Evolutionary conservation across 2,329 filamentous ascomycete genomes (phyloP).

Genomic region (Sclerotinia minor): DNA sequence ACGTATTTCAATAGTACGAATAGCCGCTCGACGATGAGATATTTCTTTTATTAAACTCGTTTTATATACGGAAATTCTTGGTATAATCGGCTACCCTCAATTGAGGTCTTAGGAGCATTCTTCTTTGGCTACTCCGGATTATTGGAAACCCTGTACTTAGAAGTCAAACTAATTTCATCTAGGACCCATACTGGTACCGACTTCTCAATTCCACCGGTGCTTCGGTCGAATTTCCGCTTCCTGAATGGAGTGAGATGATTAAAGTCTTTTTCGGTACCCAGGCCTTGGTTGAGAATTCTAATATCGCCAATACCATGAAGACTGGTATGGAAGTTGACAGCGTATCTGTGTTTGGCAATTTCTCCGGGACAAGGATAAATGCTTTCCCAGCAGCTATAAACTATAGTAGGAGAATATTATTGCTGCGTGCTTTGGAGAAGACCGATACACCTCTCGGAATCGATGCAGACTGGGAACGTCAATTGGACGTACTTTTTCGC

Average conservation of each 20-base stretch:
- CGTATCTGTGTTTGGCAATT: slow-evolving; percentile 44
- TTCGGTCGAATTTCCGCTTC: slow-evolving; percentile 46
- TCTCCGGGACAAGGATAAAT: slow-evolving; percentile 47
- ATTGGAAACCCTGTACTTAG: not conserved
- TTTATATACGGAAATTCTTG: not conserved
- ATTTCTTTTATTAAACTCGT: not conserved
- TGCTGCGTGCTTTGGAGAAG: slow-evolving; percentile 52
- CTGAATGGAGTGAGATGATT: slow-evolving; percentile 54
- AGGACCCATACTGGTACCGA: slow-evolving; percentile 65
- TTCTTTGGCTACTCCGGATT: not conserved
- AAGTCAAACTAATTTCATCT: slow-evolving; percentile 18
- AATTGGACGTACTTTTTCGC: slow-evolving; percentile 70
- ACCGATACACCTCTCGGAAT: slow-evolving; percentile 46
- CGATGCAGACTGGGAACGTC: slow-evolving; percentile 81
- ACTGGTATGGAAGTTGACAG: slow-evolving; percentile 47
- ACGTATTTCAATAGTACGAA: not conserved
- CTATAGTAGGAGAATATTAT: slow-evolving; percentile 64
- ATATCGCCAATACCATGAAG: slow-evolving; percentile 39
- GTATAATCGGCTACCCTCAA: not conserved
- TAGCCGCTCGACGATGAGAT: too few relatives aligned
- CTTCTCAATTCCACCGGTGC: slow-evolving; percentile 57
- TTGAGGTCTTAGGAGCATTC: not conserved
- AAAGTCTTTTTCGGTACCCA: slow-evolving; percentile 50
- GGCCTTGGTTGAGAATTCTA: slow-evolving; percentile 40
- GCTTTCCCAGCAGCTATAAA: slow-evolving; percentile 69